These are phyloP conservation scores for Lecanicillium sp. DNA, from an alignment of 2,329 filamentous ascomycete species.

Conservation along the genomic window DNA sequence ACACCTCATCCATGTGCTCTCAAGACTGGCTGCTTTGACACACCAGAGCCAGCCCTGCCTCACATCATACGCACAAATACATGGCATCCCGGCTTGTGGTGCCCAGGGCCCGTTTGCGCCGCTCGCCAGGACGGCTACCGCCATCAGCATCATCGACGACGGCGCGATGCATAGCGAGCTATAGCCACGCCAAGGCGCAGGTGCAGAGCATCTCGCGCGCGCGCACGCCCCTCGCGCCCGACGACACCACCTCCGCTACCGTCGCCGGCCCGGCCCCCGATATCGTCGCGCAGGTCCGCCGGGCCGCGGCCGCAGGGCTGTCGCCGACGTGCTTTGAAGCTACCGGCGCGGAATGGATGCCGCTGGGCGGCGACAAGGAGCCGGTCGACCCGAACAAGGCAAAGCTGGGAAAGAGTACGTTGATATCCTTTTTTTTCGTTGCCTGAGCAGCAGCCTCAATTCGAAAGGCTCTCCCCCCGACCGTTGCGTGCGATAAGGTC, in stretches of 20 bases:
- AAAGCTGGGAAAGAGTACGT: constrained; percentile 59
- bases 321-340: constrained; percentile 28
- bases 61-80: not conserved
- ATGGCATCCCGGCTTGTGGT: constrained; percentile 1
- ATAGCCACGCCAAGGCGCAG: constrained; percentile 26
- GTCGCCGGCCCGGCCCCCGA: constrained; percentile 2
- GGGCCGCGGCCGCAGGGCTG: constrained; percentile 10
- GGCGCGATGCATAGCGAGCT: constrained; percentile 25
- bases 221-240: not conserved
- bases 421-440: constrained; percentile 13
- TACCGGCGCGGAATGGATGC: constrained; percentile 25
- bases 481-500: too few relatives aligned
- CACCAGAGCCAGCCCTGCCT: not conserved
- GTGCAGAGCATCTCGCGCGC: constrained; percentile 19
- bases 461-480: too few relatives aligned
- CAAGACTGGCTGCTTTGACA: not conserved
- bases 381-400: constrained; percentile 51
- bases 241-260: constrained; percentile 1
- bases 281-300: constrained; percentile 10
- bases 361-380: constrained; percentile 25
- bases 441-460: too few relatives aligned
- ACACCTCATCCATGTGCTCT: too few relatives aligned
- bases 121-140: too few relatives aligned
- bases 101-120: constrained; percentile 8
- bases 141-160: not conserved